phyloP scores from a whole-genome alignment of 768 basidiomycete species.

The Podaxis sp. region DNA sequence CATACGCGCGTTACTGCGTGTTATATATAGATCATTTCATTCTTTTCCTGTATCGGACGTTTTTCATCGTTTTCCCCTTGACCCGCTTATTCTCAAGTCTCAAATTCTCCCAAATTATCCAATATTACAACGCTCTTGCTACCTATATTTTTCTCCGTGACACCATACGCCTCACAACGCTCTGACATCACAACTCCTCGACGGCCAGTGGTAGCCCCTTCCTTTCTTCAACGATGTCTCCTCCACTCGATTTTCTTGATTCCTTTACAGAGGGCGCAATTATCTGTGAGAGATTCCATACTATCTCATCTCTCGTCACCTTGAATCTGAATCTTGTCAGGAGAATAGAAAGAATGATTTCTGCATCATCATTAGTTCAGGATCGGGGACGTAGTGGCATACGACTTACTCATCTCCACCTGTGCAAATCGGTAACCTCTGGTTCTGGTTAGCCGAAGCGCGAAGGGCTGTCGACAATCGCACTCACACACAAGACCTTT shows the following conservation, averaged over 20 bases:
- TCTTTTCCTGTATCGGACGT: too few species aligned
- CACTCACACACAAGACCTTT: constrained; percentile 53
- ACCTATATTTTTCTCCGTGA: neutral
- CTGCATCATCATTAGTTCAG: constrained; percentile 20
- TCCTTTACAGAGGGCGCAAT: constrained; percentile 39
- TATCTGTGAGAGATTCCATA: constrained; percentile 49
- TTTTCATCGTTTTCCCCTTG: too few species aligned
- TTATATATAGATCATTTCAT: too few species aligned
- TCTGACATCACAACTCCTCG: neutral
- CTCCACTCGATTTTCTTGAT: constrained; percentile 11
- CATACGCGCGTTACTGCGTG: neutral
- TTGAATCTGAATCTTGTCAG: constrained; percentile 35
- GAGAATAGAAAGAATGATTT: constrained; percentile 37
- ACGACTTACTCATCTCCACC: constrained; percentile 51
- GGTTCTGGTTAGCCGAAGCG: neutral
- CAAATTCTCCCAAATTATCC: too few species aligned
- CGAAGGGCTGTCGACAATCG: neutral
- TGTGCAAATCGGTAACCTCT: constrained; percentile 55
- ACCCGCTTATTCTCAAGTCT: too few species aligned
- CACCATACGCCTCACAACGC: neutral
- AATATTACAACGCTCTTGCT: too few species aligned
- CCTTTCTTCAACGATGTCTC: constrained; percentile 24
- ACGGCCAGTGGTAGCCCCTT: constrained; percentile 37
- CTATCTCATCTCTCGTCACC: constrained; percentile 33
- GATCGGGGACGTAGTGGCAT: neutral